Evolutionary conservation across 2,329 filamentous ascomycete genomes (phyloP), one percentile per base, ranked within the genome.

Genomic region (Sordariomycetes sp.): DNA sequence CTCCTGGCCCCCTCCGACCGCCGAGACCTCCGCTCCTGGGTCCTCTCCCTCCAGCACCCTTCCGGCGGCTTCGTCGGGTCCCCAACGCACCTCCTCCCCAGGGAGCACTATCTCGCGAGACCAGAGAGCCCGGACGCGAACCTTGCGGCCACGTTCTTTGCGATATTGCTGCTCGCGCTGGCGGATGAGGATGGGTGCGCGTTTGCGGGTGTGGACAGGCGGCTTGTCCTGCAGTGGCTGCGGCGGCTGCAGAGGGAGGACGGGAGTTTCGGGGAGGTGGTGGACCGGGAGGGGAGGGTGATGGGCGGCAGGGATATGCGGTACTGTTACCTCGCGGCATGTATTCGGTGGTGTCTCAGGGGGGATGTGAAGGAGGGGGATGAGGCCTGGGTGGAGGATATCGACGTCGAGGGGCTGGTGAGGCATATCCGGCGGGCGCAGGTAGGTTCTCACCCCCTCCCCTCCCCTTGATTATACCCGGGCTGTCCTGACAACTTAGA

Each of bases 41-140:
- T 97, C 52, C 86, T 97, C 60, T 77, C 79, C 51, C 90, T 91
- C 65, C 92, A 96, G 69, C 87, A 96, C 63, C 85, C 88, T 0
- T 76, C 81, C 39, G 94, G 94, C 32, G 94, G 94, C 17, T 97
- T 99, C 72, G 86, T 89, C 62, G 91, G 90, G 48, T 90, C 89
- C 61, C 87, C 91, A 1, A 89, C 79, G 70, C 68, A 95, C 77
- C 62, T 72, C 20, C 66, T 73, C n/a, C 73, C 74, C 1, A 55
- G 59, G 1, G 28, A 60, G 17, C 62, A 66, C 25, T 68, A 66
- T 56, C 62, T 64, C 34, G 62, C 62, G 42, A 25, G 8, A 32
- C 28, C 35, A 24, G 24, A 15, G 15, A 20, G 25, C 45, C 13
- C 28, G 12, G 56, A 57, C 5, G 77, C 91, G 0, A 95, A 92